A percentile compares a stretch with the other conserved stretches of the same genome.
These are phyloP conservation scores for Komagataella populi DNA, from an alignment of 805 yeast species.

Conservation along the genomic window DNA sequence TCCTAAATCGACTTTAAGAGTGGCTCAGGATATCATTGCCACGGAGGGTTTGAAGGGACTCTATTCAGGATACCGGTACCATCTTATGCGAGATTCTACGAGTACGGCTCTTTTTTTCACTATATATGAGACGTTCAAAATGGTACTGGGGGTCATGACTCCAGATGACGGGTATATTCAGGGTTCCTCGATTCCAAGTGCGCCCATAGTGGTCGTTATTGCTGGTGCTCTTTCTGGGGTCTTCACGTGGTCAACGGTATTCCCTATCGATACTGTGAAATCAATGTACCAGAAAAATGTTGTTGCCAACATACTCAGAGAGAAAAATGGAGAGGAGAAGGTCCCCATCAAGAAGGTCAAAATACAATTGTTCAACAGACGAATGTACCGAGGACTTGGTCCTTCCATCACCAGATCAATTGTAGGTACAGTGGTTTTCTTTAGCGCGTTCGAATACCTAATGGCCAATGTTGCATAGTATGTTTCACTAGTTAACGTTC, in stretches of 20 bases:
- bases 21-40: conserved; percentile 38
- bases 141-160: conserved; percentile 18
- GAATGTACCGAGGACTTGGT: conserved; percentile 66
- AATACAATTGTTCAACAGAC: conserved; percentile 25
- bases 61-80: conserved; percentile 63
- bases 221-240: conserved; percentile 79
- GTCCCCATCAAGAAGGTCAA: conserved; percentile 19
- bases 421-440: conserved; percentile 62
- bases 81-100: conserved; percentile 51
- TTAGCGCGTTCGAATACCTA: conserved; percentile 54
- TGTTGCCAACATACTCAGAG: conserved; percentile 50
- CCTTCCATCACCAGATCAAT: conserved; percentile 64
- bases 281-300: conserved; percentile 64
- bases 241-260: conserved; percentile 59
- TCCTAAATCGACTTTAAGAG: conserved; percentile 21
- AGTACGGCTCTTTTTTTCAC: conserved; percentile 67
- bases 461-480: conserved; percentile 38
- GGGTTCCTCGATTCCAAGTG: conserved; percentile 7
- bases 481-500: neutral
- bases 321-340: conserved; percentile 30
- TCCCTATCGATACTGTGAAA: conserved; percentile 74
- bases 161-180: conserved; percentile 2
- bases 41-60: conserved; percentile 51
- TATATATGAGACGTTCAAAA: conserved; percentile 61
- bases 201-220: conserved; percentile 35